phyloP scores from a whole-genome alignment of 768 basidiomycete genomes.

The Mycena latifolia region DNA sequence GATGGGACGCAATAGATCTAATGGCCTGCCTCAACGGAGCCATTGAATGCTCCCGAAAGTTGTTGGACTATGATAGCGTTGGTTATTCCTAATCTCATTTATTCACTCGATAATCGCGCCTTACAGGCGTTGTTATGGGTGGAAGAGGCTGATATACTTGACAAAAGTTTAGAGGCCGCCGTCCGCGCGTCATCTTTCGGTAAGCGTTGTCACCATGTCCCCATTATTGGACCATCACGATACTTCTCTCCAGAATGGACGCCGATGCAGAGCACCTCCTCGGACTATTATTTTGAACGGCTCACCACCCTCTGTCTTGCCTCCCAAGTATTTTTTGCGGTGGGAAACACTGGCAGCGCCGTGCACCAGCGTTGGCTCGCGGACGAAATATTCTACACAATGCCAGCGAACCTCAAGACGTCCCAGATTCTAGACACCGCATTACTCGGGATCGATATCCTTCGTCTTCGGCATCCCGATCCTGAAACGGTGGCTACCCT shows the following conservation, averaged over 20 bases:
- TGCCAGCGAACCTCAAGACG: constrained; percentile 33
- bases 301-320: too few species aligned
- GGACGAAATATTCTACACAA: constrained; percentile 22
- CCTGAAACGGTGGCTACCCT: constrained; percentile 36
- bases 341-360: constrained; percentile 50
- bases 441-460: constrained; percentile 21
- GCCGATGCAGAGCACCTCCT: too few species aligned
- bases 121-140: constrained; percentile 48
- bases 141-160: too few species aligned
- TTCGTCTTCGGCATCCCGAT: constrained; percentile 46
- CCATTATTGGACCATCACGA: neutral
- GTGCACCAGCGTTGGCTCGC: constrained; percentile 43
- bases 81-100: neutral
- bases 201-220: neutral
- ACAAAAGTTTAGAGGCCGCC: constrained; percentile 37
- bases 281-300: too few species aligned
- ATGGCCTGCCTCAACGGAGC: constrained; percentile 14
- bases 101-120: neutral
- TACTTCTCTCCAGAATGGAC: constrained; percentile 10
- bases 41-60: constrained; percentile 14
- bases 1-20: neutral
- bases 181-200: neutral
- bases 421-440: constrained; percentile 12
- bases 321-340: too few species aligned
- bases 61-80: constrained; percentile 6